Evolutionary conservation across 345 rosid species (phyloP), one percentile per base, ranked within the genome.

Genomic region (Acer campestre): DNA sequence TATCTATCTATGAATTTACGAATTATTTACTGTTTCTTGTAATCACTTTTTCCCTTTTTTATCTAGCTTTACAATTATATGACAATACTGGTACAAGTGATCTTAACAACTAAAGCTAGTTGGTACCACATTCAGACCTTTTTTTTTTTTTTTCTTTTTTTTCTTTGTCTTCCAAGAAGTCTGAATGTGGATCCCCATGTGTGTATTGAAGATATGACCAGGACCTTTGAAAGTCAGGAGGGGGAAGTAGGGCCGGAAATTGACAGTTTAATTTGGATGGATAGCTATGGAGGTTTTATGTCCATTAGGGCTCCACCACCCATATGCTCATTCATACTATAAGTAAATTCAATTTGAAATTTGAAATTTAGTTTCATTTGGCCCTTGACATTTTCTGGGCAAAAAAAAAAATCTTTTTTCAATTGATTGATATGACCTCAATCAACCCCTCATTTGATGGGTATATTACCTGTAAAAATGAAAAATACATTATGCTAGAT

Each of bases 301-400:
- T 75, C 20, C 22, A 66, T 67, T 67, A 53, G 78, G 78, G 78
- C 78, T 22, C 72, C 72, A 67, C 73, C 53, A 20, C 17, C 14
- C 14, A 1, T 1, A 13, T 13, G 29, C 38, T 38, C 49, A 10
- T 2, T 42, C 75, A 38, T 44, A 25, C 68, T n/a, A 61, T 12
- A 42, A 61, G 59, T 44, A 22, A 22, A 73, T 25, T 17, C 59
- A 46, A 61, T 68, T 23, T 61, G 0, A 11, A 71, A 71, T 8
- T 55, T 56, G n/a, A 56, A 38, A 10, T n/a, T 56, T 56, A 71
- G 31, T 48, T 55, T 38, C 38, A 31, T 55, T 29, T 55, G 9
- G 25, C 16, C 2, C 16, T 14, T 27, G 48, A 53, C 63, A 70
- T 70, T 70, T 51, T 55, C 74, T 71, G 65, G 29, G 27, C 0